Base-by-base conservation (phyloP, 2,329 filamentous ascomycete species). In the Berkeleyomyces basicola region DNA sequence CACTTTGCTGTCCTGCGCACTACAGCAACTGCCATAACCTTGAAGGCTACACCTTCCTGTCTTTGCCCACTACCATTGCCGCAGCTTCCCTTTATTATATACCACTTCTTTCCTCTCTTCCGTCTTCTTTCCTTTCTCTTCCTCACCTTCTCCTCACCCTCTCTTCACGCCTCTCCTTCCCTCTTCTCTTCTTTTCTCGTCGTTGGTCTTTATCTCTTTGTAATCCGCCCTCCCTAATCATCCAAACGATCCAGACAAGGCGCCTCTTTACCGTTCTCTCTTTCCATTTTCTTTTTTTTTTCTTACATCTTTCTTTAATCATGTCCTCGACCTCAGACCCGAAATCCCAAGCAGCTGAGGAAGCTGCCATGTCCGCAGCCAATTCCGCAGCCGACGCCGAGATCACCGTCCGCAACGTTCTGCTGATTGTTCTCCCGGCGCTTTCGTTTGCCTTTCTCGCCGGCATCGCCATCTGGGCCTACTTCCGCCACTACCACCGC, bases 51-150 rank as follows among this genome's bases (percentile, higher is more conserved):
- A 46, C 11, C 43, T 55, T 55, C 31, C 9, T 16, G 51, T 37
- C 11, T 53, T 37, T 6, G 49, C 33, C 36, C 23, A 2, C 23
- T 23, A 23, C 3, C 43, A 46, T 37, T 16, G 36, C 23, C n/a
- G 33, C 33, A 55, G 16, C 51, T 55, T 55, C 51, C 51, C 51
- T 55, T 55, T 55, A 55, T 39, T 55, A 55, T 55, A 55, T 55
- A 55, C 16, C 51, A 55, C 51, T 39, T 55, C 51, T 55, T 55
- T 55, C 51, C 51, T 37, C 11, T 55, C 39, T 53, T 51, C 14
- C 51, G 23, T 39, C 16, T 55, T 55, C 33, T 55, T 55, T 55
- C 14, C 14, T 37, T 55, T 16, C 42, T 33, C 39, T 11, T 11
- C 36, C 9, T 53, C 5, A 23, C 36, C 51, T 39, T 37, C 14